Evolutionary conservation across 202 grass and related monocot genomes (phyloP), one percentile per base, ranked within the genome.

Genomic region (Setaria italica): DNA sequence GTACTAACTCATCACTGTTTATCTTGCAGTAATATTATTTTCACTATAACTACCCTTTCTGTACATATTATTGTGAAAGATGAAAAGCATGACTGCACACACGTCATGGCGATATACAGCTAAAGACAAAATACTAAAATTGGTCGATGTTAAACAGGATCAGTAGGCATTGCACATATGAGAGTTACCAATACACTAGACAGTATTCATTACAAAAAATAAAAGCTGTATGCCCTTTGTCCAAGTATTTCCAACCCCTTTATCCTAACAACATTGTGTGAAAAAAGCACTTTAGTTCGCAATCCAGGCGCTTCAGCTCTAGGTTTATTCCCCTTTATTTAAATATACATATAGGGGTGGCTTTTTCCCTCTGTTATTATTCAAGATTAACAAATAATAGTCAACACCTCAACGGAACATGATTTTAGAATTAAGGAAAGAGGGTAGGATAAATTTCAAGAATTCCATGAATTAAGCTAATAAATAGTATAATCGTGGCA

Each of bases 381-480:
- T 73, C 25, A 73, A 51, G 51, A 5, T 15, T 14, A 51, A 33
- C 25, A 73, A 13, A 73, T 17, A 51, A 72, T 33, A 51, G 45
- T 74, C 49, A 39, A 84, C 65, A 17, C 39, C 39, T 41, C 39
- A 41, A 41, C 6, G 39, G 5, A 68, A 58, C 49, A 68, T 76
- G 45, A 21, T 25, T 39, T 41, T 10, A 49, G 15, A n/a, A 70
- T 39, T 29, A 55, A 15, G 25, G 47, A 32, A 25, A 67, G 6
- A 9, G 11, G 53, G 25, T 79, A 72, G 16, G 67, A 84, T 66
- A 33, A 13, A 55, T 79, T 88, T 86, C 30, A 29, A 55, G 32
- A 85, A 62, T n/a, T 59, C 21, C 29, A 41, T 75, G 14, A 68
- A 59, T 66, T 48, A 64, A 14, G 48, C 49, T 53, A 51, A 77